These are phyloP conservation scores for Debaryomyces nepalensis DNA, from an alignment of 1,139 yeast species.

Conservation along the genomic window DNA sequence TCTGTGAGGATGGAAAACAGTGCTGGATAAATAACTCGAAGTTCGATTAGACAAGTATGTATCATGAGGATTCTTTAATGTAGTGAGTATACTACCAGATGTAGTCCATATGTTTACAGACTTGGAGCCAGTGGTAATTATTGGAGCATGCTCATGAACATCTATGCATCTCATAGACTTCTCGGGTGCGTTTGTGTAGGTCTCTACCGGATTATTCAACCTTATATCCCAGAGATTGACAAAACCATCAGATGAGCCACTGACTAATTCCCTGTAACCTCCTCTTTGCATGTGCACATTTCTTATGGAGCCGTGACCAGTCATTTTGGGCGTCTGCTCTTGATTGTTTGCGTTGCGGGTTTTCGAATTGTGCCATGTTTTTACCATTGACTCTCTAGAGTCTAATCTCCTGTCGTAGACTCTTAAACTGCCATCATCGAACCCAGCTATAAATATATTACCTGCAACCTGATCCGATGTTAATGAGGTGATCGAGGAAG, in stretches of 20 bases:
- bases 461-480: conserved; percentile 98
- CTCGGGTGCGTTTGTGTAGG: conserved; percentile 62
- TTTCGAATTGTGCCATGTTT: conserved; percentile 63
- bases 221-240: conserved; percentile 93
- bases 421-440: conserved; percentile 88
- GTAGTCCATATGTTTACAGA: conserved; percentile 88
- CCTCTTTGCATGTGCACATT: conserved; percentile 97
- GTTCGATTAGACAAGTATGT: conserved; percentile 50
- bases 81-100: conserved; percentile 70
- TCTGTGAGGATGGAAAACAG: conserved; percentile 90
- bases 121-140: conserved; percentile 84
- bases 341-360: conserved; percentile 18
- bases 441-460: conserved; percentile 88
- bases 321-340: conserved; percentile 8
- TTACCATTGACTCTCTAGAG: conserved; percentile 84
- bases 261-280: conserved; percentile 86
- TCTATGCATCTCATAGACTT: conserved; percentile 74
- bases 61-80: conserved; percentile 60
- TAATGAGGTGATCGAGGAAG: conserved; percentile 84
- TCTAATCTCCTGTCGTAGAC: conserved; percentile 90
- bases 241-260: conserved; percentile 82
- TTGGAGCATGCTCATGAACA: conserved; percentile 95
- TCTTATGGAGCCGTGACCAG: conserved; percentile 61
- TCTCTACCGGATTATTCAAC: conserved; percentile 66
- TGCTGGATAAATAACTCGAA: conserved; percentile 60